Evolutionary conservation across 129 eudicot species (phyloP), one percentile per base, ranked within the genome.

Genomic region (Flaveria robusta): DNA sequence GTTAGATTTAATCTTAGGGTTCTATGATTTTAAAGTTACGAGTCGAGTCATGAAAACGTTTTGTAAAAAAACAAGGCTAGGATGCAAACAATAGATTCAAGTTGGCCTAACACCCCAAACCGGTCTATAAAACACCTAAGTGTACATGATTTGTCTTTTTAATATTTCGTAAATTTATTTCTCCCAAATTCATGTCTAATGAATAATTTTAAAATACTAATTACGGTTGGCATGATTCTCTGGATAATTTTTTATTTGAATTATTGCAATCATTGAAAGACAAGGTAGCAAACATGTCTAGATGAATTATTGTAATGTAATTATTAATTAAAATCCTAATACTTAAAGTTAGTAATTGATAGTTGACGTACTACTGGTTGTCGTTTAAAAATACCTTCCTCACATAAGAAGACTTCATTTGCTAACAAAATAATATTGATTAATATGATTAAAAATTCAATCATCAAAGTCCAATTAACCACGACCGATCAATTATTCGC

Each of bases 231-330:
- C 54, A 52, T 42, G 81, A 77, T 69, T 77, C 62, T 77, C 20
- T 39, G n/a, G 1, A 42, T 68, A 56, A n/a, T 20, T 51, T 58
- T 70, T 46, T 64, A 64, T 24, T 50, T 24, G 79, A 79, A 72
- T 72, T 79, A 79, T 79, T 79, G 78, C 79, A 79, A 79, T 79
- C 68, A 64, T 73, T 79, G 11, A 41, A 52, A 7, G 83, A 79
- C 68, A 79, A 64, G 23, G 47, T 3, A 39, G 23, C 50, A 79
- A 68, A 72, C 79, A 79, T 79, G 74, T 79, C 78, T 64, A 16
- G 56, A 62, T 60, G 49, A 46, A 27, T 37, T 78, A 60, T 70
- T 59, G 27, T 9, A 71, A 14, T 59, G 41, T 39, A 54, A 77
- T 27, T n/a, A 66, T 43, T 22, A 66, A 6, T 50, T 58, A 14